Evolutionary conservation across 2,329 filamentous ascomycete genomes (phyloP), one percentile per base, ranked within the genome.

Genomic region (Hymenoscyphus albidus): DNA sequence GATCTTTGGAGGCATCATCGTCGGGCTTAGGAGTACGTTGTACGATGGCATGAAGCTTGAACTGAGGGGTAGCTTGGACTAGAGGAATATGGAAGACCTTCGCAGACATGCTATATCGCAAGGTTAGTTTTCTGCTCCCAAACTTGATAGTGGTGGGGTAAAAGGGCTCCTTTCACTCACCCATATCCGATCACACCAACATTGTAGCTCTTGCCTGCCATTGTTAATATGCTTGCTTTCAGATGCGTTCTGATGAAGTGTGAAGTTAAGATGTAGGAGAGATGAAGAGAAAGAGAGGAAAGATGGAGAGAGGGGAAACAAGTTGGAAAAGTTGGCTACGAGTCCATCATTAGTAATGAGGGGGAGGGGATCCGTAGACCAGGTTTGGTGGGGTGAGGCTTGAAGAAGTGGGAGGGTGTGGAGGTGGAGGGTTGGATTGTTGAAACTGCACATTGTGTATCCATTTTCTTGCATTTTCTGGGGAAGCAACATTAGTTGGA

Each of bases 51-150:
- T 92, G 85, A 22, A 94, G 85, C 61, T 82, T 86, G 74, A 93
- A 82, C 62, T 84, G 80, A 6, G 87, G 81, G 0, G 88, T 85
- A 38, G 83, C 82, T 62, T 80, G 79, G 77, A 95, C 83, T 78
- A 93, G 90, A 67, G 91, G 91, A 74, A 94, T 92, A 77, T 95
- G 91, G 78, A 94, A 95, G 78, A 90, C 82, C 75, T 93, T 93
- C 77, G 91, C 91, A 63, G 82, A 84, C 73, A 86, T 76, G 70
- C 85, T 76, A 58, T 16, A 14, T 16, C 48, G 5, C n/a, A 9
- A 9, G 51, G 59, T 70, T 61, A 70, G 67, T 48, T 40, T 14
- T 55, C 42, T 18, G 35, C 9, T 35, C 35, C 6, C 35, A 10
- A 35, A 42, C 10, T 27, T 54, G 18, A 18, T 51, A 10, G 22